These are phyloP conservation scores for Euryodendron excelsum DNA, from an alignment of 148 eudicot species.

Conservation along the genomic window DNA sequence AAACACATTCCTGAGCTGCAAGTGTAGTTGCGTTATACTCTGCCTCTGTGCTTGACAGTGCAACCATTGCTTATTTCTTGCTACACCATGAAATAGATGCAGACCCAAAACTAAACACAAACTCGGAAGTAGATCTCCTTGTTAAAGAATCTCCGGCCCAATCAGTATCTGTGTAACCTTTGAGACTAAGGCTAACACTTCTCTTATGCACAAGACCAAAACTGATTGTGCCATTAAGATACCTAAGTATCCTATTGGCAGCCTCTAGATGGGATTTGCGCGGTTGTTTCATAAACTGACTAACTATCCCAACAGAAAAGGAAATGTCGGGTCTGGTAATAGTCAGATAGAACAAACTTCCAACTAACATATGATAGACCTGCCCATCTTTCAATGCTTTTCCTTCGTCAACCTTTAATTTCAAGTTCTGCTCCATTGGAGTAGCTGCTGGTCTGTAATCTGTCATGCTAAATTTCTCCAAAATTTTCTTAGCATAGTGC, in stretches of 20 bases:
- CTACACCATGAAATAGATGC: no score
- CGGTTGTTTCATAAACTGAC: not conserved
- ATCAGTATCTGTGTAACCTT: not conserved
- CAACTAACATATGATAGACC: not conserved
- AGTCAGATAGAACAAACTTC: not conserved
- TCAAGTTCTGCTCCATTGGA: not conserved
- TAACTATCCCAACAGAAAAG: not conserved
- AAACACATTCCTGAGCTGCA: no score
- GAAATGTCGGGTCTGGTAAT: not conserved
- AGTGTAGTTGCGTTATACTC: no score
- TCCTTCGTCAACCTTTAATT: not conserved
- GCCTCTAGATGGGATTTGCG: no score
- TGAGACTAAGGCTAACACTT: not conserved
- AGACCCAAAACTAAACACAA: no score
- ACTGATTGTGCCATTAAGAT: no score
- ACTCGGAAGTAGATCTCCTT: not conserved
- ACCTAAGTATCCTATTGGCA: no score
- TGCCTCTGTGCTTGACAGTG: no score
- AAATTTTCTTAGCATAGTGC: not conserved
- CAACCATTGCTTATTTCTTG: no score
- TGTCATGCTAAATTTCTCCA: not conserved
- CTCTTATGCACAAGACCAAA: no score
- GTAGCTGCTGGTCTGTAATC: not conserved
- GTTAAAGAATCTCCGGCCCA: not conserved
- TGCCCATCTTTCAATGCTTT: not conserved